Percentiles rank a stretch among this genome's conserved stretches.
Conservation (phyloP, 148 eudicot species). For the Chenopodium formosanum region DNA sequence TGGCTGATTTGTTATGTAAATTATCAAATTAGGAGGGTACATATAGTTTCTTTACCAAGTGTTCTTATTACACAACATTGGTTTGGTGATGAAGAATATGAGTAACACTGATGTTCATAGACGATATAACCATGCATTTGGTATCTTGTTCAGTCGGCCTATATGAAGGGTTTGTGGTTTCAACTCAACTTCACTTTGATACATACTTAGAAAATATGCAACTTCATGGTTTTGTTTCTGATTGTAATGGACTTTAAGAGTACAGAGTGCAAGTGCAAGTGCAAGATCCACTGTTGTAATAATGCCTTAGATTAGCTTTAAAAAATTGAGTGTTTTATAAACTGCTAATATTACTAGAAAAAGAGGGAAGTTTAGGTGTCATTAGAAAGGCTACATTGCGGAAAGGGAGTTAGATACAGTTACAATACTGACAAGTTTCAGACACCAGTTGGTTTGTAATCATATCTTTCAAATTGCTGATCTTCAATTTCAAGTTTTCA, state of each 20-base stretch:
- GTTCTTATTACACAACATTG: not conserved
- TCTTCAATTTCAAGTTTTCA: not conserved
- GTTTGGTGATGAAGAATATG: not conserved
- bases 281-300: not conserved
- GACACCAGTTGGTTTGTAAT: not conserved
- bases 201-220: not conserved
- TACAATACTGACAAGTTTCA: not conserved
- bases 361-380: not conserved
- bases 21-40: not conserved
- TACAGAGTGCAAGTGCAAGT: not conserved
- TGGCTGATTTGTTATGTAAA: not conserved
- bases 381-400: constrained; percentile 1
- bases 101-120: not conserved
- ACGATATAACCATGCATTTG: not conserved
- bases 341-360: constrained; percentile 2
- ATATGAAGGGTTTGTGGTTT: not conserved
- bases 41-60: not conserved
- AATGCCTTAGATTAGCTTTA: not conserved
- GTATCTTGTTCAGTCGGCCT: not conserved
- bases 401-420: not conserved
- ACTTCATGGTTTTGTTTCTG: not conserved
- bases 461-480: not conserved
- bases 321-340: not conserved
- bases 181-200: not conserved
- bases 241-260: not conserved